phyloP scores from a whole-genome alignment of 108 stramenopile species.

The Nitzschia sp. region DNA sequence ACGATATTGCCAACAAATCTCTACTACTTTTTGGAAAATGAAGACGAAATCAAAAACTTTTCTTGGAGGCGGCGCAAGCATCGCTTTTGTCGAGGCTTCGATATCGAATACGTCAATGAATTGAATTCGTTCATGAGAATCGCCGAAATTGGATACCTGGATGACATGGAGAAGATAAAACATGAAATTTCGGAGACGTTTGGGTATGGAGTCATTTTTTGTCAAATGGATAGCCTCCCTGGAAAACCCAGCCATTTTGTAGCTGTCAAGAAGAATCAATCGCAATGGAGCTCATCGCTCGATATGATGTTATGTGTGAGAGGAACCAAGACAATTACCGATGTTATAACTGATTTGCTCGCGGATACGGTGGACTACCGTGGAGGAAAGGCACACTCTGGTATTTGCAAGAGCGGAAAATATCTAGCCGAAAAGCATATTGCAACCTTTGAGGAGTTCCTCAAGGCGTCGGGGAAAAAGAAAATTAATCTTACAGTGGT shows the following conservation, averaged over 20 bases:
- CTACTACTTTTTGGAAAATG: conserved; percentile 72
- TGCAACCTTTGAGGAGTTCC: conserved; percentile 47
- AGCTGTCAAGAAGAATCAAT: conserved; percentile 67
- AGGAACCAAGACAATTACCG: conserved; percentile 78
- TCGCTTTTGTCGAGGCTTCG: conserved; percentile 58
- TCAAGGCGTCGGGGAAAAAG: conserved; percentile 45
- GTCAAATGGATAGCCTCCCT: conserved; percentile 56
- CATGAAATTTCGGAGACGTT: conserved; percentile 36
- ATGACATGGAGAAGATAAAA: conserved; percentile 60
- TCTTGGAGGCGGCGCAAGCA: conserved; percentile 80
- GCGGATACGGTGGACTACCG: conserved; percentile 62
- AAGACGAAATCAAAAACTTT: conserved; percentile 76
- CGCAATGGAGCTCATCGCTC: conserved; percentile 41
- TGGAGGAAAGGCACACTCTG: conserved; percentile 72
- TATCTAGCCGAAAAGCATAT: conserved; percentile 62
- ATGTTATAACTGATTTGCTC: conserved; percentile 78
- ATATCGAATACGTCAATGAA: conserved; percentile 56
- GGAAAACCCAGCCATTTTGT: conserved; percentile 76
- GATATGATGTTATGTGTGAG: conserved; percentile 78
- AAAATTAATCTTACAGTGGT: conserved; percentile 67
- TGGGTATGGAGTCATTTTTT: conserved; percentile 54
- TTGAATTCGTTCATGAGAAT: conserved; percentile 64
- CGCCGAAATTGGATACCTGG: conserved; percentile 64
- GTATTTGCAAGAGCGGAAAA: conserved; percentile 63
- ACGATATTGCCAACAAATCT: conserved; percentile 21